Evolutionary conservation across 2,329 filamentous ascomycete species (phyloP), one percentile per base, ranked within the genome.

Genomic region (Bipolaris victoriae): DNA sequence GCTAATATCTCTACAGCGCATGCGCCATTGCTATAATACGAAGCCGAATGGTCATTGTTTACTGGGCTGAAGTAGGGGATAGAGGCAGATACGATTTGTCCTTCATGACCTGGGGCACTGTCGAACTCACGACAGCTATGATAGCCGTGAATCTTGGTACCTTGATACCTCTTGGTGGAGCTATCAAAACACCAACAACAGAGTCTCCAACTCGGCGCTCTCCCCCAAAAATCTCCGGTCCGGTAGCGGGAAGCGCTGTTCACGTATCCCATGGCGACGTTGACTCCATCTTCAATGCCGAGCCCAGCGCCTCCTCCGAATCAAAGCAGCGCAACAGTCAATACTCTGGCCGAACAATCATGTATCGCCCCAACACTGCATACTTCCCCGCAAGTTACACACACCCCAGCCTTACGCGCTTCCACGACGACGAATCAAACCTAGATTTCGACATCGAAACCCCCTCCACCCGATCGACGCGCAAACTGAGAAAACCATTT

Each of bases 1-100:
- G 36, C 62, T 76, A 45, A 66, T 74, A 37, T 61, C 64, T 76
- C 3, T 70, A 74, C 40, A 66, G 76, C 26, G 76, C 77, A 5
- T 79, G 76, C 44, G 71, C 70, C 2, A 74, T 76, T 29, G 74
- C 78, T 6, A 76, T 79, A 24, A 64, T 77, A 16, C 79, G 79
- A 54, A 53, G 58, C 20, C 33, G 52, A 36, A 49, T 58, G 51
- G 50, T 63, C 26, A 57, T 58, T 48, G 40, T 55, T 35, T 39
- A 49, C 26, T 63, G 53, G 57, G 49, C 48, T 37, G 44, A 39
- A 7, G 35, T 36, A 31, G 57, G 24, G 40, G 48, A 33, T 29
- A 46, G 20, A 24, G 56, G 44, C 40, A 49, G 57, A 55, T 57
- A 53, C 55, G 29, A 45, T 16, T 29, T 49, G 29, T 44, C 47